Evolutionary conservation across 345 rosid genomes (phyloP), one percentile per base, ranked within the genome.

Genomic region (Gossypium herbaceum): DNA sequence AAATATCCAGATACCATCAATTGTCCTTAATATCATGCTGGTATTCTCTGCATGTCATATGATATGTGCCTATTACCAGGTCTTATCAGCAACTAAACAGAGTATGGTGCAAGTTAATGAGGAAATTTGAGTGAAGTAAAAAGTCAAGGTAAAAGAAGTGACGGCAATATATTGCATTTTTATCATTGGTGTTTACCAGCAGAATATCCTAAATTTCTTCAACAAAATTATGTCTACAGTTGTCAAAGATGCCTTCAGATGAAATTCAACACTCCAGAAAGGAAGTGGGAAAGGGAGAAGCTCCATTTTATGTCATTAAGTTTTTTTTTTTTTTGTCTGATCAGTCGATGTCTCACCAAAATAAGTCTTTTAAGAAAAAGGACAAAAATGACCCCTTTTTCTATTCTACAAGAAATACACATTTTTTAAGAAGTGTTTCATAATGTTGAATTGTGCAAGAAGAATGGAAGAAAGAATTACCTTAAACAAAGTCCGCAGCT

Each of bases 401-500:
- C 43, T 48, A 47, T 66, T 19, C 19, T 7, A 67, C 4, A 43
- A 45, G 55, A 12, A 22, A 47, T 6, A 45, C 4, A 22, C 7
- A 22, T 6, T 50, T 7, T 25, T 7, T 25, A 9, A 2, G 10
- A 58, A 68, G 2, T 15, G 60, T 52, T 2, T 63, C 68, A 63
- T 39, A 58, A 58, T 55, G n/a, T 58, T 24, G 34, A 75, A 43
- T 68, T 61, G 60, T 25, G 7, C 27, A 45, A 22, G 29, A 24
- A 24, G 3, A 25, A 25, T 10, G 55, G 39, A 29, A 72, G 55
- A 25, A 58, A 77, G 48, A 56, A 45, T 68, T 77, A 84, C 87
- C 85, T 80, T 29, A 6, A 71, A 24, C 17, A 15, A 54, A 44
- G 48, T 27, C 69, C 15, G 6, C 20, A 43, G 41, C 39, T 57